Evolutionary conservation across 257 asterid species (phyloP), one percentile per base, ranked within the genome.

Genomic region (Perilla frutescens): DNA sequence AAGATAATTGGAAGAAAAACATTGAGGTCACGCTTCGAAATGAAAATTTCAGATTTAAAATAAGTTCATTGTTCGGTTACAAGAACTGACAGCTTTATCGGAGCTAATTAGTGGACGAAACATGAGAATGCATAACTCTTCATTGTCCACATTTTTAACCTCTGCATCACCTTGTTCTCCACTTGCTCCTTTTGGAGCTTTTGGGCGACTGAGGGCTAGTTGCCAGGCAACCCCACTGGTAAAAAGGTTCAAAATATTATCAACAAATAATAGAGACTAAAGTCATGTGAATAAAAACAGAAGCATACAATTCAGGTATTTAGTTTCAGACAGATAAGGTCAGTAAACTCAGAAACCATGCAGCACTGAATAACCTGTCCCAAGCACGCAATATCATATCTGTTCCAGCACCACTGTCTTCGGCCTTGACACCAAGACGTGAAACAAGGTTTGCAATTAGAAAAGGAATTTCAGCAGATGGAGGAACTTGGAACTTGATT

Each of bases 221-320:
- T 95, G 90, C 99, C 98, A 95, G 78, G 98, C 93, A 73, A 95
- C 91, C 61, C 97, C 98, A 77, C 99, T 95, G 88, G 48, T 73
- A n/a, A 83, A 68, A 79, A 65, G 73, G 56, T 44, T 43, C 43
- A 70, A 14, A 45, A 40, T 53, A 62, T 74, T 73, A 79, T 57
- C 77, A 58, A 53, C 74, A 62, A 59, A 72, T 43, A 73, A 57
- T 15, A 66, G 20, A 78, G 53, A 43, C 72, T 50, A 75, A 47
- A 74, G 11, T 68, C 40, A 55, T 37, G n/a, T 39, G 26, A 43
- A 57, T 8, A 10, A 55, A 61, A 75, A 68, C 49, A 29, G 51
- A 75, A 74, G 31, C 31, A n/a, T 36, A 31, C 4, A 55, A 70
- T 45, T 6, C 50, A 40, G 15, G 71, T 26, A 41, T 49, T 53